Evolutionary conservation across 306 rosid genomes (phyloP), one percentile per base, ranked within the genome.

Genomic region (Cyamopsis tetragonoloba): DNA sequence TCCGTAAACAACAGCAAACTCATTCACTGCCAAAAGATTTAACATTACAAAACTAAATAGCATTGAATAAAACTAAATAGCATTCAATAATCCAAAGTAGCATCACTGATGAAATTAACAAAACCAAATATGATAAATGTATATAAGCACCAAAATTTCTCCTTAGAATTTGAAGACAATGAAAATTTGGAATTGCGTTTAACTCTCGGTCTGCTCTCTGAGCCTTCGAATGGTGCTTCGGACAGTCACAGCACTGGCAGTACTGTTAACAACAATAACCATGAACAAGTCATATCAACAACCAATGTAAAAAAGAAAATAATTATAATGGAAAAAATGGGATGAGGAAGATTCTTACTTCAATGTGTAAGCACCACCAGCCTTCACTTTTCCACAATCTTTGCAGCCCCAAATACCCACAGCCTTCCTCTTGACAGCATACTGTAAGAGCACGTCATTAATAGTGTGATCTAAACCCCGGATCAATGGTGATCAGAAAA

Each of bases 331-430:
- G n/a, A 18, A 24, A 55, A 2, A 15, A 19, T 32, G 11, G 23
- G 0, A 18, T 1, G 1, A 9, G 14, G 0, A 56, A 11, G 15
- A 43, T 54, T 48, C 86, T 73, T 80, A 87, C 89, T 89, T 89
- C 64, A 87, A 79, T 3, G 96, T 89, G 74, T 87, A 89, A 66
- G 96, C 91, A 51, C 96, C 95, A 8, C 96, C 91, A 4, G 89
- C 93, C 61, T 89, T 87, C 64, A 89, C 95, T 73, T 89, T 89
- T 37, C 96, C 95, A 30, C 88, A 89, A 65, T 89, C 96, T 66
- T 89, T 85, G 86, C 96, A 87, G 5, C 96, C 95, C 96, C 95
- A 87, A 47, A 89, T 85, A 26, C 95, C 91, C 5, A 87, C 96
- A 18, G 88, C 95, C 77, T 85, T 81, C 39, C 96, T 87, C 86